Evolutionary conservation across 2,329 filamentous ascomycete genomes (phyloP).

Genomic region (Ceratocystis papillata): DNA sequence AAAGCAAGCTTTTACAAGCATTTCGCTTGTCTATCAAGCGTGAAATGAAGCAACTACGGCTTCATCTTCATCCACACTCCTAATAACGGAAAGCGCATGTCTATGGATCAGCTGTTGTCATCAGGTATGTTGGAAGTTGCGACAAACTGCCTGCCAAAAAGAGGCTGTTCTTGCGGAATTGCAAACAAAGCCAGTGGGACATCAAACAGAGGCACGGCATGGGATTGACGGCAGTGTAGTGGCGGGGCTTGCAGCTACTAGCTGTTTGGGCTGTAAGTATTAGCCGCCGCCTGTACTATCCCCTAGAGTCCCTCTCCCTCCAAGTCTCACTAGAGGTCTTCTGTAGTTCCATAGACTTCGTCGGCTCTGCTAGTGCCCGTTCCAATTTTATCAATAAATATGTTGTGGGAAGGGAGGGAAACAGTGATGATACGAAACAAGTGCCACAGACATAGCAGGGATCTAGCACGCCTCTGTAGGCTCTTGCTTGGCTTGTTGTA

Average conservation of each 20-base stretch:
- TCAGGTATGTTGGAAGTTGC: background rate
- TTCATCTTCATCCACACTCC: background rate
- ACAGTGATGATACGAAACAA: slow-evolving; percentile 21
- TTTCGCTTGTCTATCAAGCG: slow-evolving; percentile 12
- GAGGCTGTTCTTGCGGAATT: background rate
- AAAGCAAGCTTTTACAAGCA: background rate
- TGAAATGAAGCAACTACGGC: background rate
- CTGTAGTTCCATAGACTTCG: background rate
- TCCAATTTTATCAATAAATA: background rate
- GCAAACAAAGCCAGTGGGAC: background rate
- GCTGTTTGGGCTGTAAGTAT: background rate
- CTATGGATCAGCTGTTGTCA: background rate
- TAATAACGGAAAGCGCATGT: background rate
- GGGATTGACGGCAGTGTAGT: background rate
- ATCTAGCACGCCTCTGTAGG: background rate
- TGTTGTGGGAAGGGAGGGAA: slow-evolving; percentile 17
- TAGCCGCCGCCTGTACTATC: background rate
- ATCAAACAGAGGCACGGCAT: slow-evolving; percentile 1
- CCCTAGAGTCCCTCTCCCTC: background rate
- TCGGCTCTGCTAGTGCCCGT: background rate
- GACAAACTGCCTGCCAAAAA: background rate
- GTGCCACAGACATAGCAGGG: slow-evolving; percentile 21
- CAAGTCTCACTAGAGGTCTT: background rate
- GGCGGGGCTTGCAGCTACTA: background rate
- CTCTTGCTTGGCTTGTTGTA: background rate